Evolutionary conservation across 805 yeast genomes (phyloP).

Genomic region (Aciculoconidium aculeatum): DNA sequence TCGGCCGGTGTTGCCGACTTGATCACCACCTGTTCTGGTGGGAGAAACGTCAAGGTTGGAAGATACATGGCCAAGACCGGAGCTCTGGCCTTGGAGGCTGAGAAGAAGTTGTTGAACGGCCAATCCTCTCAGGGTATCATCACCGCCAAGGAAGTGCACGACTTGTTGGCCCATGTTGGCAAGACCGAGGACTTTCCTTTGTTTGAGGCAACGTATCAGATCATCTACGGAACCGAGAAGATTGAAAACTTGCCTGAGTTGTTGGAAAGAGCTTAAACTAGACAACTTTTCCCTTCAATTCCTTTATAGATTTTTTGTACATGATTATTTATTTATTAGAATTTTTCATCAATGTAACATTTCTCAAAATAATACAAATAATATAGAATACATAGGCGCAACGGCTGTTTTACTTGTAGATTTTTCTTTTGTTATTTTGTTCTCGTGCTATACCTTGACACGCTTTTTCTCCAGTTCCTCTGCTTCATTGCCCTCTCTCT

Average conservation of each 20-base stretch:
- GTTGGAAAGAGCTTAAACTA: slow-evolving; percentile 24
- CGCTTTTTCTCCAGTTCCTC: slow-evolving; percentile 3
- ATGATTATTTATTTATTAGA: slow-evolving; percentile 5
- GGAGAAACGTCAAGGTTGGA: slow-evolving; percentile 43
- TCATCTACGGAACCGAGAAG: slow-evolving; percentile 35
- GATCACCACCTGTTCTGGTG: slow-evolving; percentile 43
- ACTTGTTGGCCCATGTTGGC: slow-evolving; percentile 31
- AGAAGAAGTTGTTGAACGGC: slow-evolving; percentile 39
- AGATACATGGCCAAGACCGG: slow-evolving; percentile 41
- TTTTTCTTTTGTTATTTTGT: too few species aligned
- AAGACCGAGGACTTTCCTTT: slow-evolving; percentile 36
- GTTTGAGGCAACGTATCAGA: slow-evolving; percentile 42
- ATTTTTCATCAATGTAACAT: too few species aligned
- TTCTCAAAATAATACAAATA: too few species aligned
- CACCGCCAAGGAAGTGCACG: slow-evolving; percentile 43
- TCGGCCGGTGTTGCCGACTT: slow-evolving; percentile 45
- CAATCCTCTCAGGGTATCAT: slow-evolving; percentile 43
- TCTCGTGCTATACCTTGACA: too few species aligned
- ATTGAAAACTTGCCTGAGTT: slow-evolving; percentile 37
- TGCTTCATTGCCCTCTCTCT: slow-evolving; percentile 3
- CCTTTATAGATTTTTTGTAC: slow-evolving; percentile 2
- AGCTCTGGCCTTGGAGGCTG: slow-evolving; percentile 37
- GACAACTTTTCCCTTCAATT: too few species aligned
- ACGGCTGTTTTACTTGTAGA: too few species aligned
- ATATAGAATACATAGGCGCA: too few species aligned